A percentile compares a stretch with the other conserved stretches of the same genome.
Evolutionary conservation across 2,329 filamentous ascomycete species (phyloP).

Genomic region (Penicillium sp.): DNA sequence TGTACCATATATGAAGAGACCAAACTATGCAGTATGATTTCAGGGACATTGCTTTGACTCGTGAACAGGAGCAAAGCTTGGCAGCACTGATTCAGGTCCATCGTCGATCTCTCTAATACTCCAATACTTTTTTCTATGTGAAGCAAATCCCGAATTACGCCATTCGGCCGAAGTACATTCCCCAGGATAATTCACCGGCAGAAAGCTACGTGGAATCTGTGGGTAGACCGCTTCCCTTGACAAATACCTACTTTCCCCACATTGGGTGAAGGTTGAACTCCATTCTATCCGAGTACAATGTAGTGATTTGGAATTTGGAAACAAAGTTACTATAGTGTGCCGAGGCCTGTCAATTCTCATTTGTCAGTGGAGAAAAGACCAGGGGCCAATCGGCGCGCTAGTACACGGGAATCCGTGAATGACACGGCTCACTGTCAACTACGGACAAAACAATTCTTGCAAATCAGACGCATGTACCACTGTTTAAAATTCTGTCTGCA

Average conservation of each 20-base stretch:
- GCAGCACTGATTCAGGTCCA: background rate
- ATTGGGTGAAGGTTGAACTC: background rate
- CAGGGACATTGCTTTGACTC: background rate
- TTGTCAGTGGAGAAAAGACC: conserved; percentile 5
- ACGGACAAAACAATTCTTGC: conserved; percentile 3
- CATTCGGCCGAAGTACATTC: background rate
- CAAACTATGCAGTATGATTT: background rate
- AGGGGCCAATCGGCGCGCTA: conserved; percentile 8
- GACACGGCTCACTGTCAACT: conserved; percentile 13
- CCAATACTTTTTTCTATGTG: background rate
- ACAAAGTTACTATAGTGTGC: background rate
- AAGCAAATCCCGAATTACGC: background rate
- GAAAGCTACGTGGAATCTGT: conserved; percentile 1
- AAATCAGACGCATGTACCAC: conserved; percentile 5
- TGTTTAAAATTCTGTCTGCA: background rate
- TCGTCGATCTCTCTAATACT: background rate
- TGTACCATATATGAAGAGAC: background rate
- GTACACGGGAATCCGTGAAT: background rate
- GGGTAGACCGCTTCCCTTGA: conserved; percentile 5
- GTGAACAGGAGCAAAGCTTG: background rate
- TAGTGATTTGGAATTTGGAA: conserved; percentile 9
- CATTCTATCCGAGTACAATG: background rate
- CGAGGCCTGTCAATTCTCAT: conserved; percentile 1
- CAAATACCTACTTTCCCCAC: conserved; percentile 8
- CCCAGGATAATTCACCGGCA: background rate